A percentile compares a stretch with the other conserved stretches of the same genome.
phyloP scores from a whole-genome alignment of 306 rosid genomes.

The Quercus aquifolioides region DNA sequence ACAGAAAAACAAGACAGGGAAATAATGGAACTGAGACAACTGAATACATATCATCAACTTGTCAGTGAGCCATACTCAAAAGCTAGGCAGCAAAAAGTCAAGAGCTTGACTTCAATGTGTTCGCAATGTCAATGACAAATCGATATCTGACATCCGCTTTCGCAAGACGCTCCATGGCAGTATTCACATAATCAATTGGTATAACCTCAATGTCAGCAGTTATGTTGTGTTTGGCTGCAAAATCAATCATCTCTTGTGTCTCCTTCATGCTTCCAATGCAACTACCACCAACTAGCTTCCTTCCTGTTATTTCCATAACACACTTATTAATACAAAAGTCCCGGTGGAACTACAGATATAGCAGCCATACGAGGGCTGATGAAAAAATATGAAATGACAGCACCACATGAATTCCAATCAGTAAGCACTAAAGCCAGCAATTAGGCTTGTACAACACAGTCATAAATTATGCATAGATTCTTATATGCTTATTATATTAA shows the following conservation, averaged over 20 bases:
- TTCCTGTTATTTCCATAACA: conserved; percentile 16
- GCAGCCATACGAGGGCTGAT: too few relatives aligned
- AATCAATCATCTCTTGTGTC: conserved; percentile 54
- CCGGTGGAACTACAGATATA: not conserved
- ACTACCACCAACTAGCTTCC: conserved; percentile 43
- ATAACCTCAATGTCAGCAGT: conserved; percentile 47
- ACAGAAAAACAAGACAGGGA: too few relatives aligned
- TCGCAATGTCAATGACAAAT: conserved; percentile 21
- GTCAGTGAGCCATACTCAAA: not conserved
- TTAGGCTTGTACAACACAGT: not conserved
- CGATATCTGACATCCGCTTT: conserved; percentile 56
- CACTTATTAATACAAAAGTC: not conserved
- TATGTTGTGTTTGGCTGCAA: conserved; percentile 45
- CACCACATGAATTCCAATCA: too few relatives aligned
- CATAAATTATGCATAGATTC: not conserved
- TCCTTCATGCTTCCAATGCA: conserved; percentile 41
- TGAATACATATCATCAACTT: too few relatives aligned
- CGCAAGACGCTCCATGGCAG: conserved; percentile 42
- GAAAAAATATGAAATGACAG: not conserved
- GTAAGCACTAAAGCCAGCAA: not conserved
- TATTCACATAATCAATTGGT: conserved; percentile 44
- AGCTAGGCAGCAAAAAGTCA: not conserved
- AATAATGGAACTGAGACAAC: too few relatives aligned
- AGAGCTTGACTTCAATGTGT: not conserved
- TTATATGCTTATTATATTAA: too few relatives aligned